These are phyloP conservation scores for Camillea tinctor DNA, from an alignment of 2,329 filamentous ascomycete species.

Conservation along the genomic window DNA sequence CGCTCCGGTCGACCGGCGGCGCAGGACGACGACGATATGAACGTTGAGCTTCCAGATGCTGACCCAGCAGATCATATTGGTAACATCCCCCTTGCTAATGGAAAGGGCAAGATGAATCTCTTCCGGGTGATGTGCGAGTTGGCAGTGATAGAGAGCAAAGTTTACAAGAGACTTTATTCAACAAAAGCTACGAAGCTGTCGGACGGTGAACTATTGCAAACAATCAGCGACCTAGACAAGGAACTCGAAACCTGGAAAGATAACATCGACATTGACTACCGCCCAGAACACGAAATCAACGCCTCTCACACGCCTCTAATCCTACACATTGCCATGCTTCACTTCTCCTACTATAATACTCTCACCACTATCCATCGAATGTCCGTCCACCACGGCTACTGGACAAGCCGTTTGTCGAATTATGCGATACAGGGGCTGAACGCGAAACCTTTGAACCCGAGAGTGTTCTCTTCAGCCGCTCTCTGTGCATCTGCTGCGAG, in stretches of 20 bases:
- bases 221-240: slow-evolving; percentile 89
- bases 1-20: slow-evolving; percentile 59
- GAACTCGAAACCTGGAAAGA: slow-evolving; percentile 96
- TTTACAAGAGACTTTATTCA: slow-evolving; percentile 91
- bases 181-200: slow-evolving; percentile 89
- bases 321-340: slow-evolving; percentile 87
- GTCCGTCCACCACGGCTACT: slow-evolving; percentile 97
- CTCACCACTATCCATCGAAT: slow-evolving; percentile 97
- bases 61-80: slow-evolving; percentile 90
- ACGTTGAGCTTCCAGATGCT: slow-evolving; percentile 89
- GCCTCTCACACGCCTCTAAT: slow-evolving; percentile 91
- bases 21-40: slow-evolving; percentile 75
- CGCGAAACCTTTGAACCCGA: slow-evolving; percentile 82
- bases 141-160: slow-evolving; percentile 85
- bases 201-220: slow-evolving; percentile 89
- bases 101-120: slow-evolving; percentile 89
- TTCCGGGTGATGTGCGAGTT: slow-evolving; percentile 94
- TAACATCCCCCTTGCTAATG: slow-evolving; percentile 86
- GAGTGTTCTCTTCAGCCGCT: slow-evolving; percentile 90
- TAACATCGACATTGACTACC: slow-evolving; percentile 88
- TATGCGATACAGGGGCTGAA: slow-evolving; percentile 95
- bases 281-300: slow-evolving; percentile 96
- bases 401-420: slow-evolving; percentile 92
- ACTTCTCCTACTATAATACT: slow-evolving; percentile 98
- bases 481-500: slow-evolving; percentile 90